Evolutionary conservation across 805 yeast genomes (phyloP).

Genomic region (Scheffersomyces lignosus): DNA sequence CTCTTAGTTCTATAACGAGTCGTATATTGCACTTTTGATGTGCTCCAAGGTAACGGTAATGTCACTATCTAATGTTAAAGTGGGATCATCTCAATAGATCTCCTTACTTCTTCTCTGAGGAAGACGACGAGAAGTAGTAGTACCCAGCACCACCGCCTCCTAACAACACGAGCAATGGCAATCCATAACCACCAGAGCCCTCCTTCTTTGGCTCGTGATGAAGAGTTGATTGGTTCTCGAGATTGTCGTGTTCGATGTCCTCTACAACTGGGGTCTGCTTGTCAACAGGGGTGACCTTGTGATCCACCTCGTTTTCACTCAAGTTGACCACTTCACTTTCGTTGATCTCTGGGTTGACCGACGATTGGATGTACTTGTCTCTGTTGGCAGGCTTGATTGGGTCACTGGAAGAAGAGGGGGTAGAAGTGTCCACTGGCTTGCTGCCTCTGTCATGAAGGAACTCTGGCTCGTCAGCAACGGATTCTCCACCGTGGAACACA

Average conservation of each 20-base stretch:
- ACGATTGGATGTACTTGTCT: conserved; percentile 41
- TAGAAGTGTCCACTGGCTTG: conserved; percentile 33
- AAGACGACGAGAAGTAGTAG: conserved; percentile 15
- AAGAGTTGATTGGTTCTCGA: conserved; percentile 15
- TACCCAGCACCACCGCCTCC: conserved; percentile 33
- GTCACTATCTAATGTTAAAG: no score
- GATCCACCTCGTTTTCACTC: conserved; percentile 36
- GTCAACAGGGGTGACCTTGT: conserved; percentile 31
- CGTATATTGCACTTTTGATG: no score
- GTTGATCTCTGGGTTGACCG: conserved; percentile 43
- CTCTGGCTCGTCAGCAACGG: conserved; percentile 38
- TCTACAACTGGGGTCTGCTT: conserved; percentile 33
- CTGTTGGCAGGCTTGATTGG: conserved; percentile 28
- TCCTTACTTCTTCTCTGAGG: neutral
- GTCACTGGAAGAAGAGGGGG: conserved; percentile 9
- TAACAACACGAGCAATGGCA: conserved; percentile 23
- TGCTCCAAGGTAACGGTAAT: no score
- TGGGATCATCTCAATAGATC: no score
- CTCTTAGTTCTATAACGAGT: no score
- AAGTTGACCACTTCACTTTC: conserved; percentile 34
- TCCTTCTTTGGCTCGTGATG: conserved; percentile 3
- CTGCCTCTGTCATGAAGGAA: conserved; percentile 38
- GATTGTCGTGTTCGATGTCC: conserved; percentile 38
- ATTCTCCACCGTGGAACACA: conserved; percentile 45
- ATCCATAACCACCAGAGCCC: conserved; percentile 7